Evolutionary conservation across 225 moss, liverwort and hornwort species (phyloP).

Genomic region (Marchantia polymorpha): DNA sequence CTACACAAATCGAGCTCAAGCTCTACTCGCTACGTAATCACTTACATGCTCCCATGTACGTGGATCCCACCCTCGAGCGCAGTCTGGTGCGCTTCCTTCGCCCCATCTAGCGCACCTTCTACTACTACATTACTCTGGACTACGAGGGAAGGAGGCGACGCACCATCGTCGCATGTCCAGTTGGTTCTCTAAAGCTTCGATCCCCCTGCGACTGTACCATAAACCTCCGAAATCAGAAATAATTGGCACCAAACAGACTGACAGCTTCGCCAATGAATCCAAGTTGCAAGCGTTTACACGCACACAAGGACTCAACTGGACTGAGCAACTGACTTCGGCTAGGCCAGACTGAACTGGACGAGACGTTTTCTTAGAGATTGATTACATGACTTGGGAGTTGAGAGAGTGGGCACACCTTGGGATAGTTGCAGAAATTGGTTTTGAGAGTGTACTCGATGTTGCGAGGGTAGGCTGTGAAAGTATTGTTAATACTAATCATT

Average conservation of each 20-base stretch:
- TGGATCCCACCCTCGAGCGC: not conserved
- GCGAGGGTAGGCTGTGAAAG: slow-evolving; percentile 36
- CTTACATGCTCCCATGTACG: not conserved
- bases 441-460: slow-evolving; percentile 53
- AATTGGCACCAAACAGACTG: no score
- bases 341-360: no score
- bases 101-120: no score
- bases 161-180: not conserved
- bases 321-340: no score
- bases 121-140: no score
- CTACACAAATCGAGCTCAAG: not conserved
- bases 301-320: no score
- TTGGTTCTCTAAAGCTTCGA: not conserved
- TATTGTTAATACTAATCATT: slow-evolving; percentile 35
- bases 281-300: no score
- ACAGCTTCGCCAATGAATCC: no score
- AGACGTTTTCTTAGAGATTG: no score
- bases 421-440: slow-evolving; percentile 47
- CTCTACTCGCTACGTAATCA: not conserved
- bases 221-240: no score
- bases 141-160: not conserved
- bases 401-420: slow-evolving; percentile 28
- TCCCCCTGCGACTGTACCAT: not conserved
- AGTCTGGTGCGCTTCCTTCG: no score
- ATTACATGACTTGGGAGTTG: not conserved